phyloP scores from a whole-genome alignment of 2,329 filamentous ascomycete genomes.

The Arthrobotrys sphaeroides region DNA sequence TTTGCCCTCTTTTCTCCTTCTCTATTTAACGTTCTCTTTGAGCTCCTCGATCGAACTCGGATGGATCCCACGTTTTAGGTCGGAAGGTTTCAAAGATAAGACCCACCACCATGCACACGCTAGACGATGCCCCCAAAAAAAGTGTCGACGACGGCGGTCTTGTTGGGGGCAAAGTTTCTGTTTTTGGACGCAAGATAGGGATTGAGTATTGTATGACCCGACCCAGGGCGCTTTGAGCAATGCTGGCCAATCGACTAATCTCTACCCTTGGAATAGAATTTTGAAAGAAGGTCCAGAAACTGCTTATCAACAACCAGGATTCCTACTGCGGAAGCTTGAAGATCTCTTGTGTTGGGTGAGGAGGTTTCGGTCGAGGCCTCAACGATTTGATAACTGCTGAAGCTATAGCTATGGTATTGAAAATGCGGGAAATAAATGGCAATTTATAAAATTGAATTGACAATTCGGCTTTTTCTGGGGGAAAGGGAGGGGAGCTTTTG shows the following conservation, averaged over 20 bases:
- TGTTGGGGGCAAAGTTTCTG: conserved; percentile 35
- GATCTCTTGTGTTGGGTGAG: conserved; percentile 1
- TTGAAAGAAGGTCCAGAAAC: background rate
- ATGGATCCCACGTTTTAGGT: conserved; percentile 47
- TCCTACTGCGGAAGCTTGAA: background rate
- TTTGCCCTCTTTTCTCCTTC: conserved; percentile 35
- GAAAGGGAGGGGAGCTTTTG: conserved; percentile 12
- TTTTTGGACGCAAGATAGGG: conserved; percentile 24
- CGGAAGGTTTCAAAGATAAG: conserved; percentile 54
- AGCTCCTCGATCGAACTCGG: background rate
- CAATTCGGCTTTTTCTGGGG: conserved; percentile 32
- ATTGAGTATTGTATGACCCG: conserved; percentile 4
- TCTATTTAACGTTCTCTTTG: conserved; percentile 52
- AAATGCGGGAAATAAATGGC: conserved; percentile 34
- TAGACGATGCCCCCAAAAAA: background rate
- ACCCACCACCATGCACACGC: conserved; percentile 24
- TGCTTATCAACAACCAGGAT: conserved; percentile 20
- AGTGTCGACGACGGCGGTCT: conserved; percentile 20
- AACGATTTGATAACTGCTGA: background rate
- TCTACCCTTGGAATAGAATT: conserved; percentile 19
- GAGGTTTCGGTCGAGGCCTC: conserved; percentile 3
- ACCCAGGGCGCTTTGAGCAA: background rate
- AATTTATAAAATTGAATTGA: conserved; percentile 23
- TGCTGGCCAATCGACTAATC: conserved; percentile 43
- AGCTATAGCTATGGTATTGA: background rate